These are phyloP conservation scores for Pythium dissimile DNA, from an alignment of 352 stramenopile species.

Conservation along the genomic window DNA sequence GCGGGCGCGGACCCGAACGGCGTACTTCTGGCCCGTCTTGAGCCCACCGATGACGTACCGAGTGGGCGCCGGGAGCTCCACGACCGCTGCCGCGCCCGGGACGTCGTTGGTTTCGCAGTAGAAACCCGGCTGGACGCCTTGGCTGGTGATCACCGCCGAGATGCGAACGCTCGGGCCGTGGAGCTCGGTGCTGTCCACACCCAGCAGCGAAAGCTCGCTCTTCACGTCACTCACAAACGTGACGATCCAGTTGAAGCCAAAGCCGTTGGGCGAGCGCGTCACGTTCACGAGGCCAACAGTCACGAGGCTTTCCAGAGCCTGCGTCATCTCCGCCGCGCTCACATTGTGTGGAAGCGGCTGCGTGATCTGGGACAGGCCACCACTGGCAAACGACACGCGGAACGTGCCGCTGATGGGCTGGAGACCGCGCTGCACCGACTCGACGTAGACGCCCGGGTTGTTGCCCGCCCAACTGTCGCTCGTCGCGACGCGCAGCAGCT, in stretches of 20 bases:
- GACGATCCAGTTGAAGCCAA: constrained; percentile 95
- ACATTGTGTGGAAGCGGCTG: constrained; percentile 83
- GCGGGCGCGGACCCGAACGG: constrained; percentile 55
- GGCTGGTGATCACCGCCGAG: constrained; percentile 58
- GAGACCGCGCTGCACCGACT: constrained; percentile 78
- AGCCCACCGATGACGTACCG: constrained; percentile 43
- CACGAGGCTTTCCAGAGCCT: constrained; percentile 85
- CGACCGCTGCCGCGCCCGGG: constrained; percentile 27
- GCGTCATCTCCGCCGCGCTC: constrained; percentile 77
- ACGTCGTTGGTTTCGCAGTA: constrained; percentile 72
- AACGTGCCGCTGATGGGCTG: constrained; percentile 93
- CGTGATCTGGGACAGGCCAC: constrained; percentile 81
- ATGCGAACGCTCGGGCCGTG: constrained; percentile 88
- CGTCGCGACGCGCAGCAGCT: constrained; percentile 75
- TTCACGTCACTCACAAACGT: constrained; percentile 90
- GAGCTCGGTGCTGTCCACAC: constrained; percentile 89
- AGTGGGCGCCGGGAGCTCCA: constrained; percentile 28
- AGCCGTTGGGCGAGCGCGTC: constrained; percentile 85
- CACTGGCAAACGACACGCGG: constrained; percentile 58
- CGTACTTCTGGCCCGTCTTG: constrained; percentile 56
- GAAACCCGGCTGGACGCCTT: constrained; percentile 61
- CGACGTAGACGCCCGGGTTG: constrained; percentile 88
- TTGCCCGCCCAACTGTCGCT: constrained; percentile 93
- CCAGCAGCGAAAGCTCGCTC: constrained; percentile 75
- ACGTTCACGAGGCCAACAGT: constrained; percentile 90